Conservation (phyloP, 768 basidiomycete genomes). For the Amylocystis lapponica region DNA sequence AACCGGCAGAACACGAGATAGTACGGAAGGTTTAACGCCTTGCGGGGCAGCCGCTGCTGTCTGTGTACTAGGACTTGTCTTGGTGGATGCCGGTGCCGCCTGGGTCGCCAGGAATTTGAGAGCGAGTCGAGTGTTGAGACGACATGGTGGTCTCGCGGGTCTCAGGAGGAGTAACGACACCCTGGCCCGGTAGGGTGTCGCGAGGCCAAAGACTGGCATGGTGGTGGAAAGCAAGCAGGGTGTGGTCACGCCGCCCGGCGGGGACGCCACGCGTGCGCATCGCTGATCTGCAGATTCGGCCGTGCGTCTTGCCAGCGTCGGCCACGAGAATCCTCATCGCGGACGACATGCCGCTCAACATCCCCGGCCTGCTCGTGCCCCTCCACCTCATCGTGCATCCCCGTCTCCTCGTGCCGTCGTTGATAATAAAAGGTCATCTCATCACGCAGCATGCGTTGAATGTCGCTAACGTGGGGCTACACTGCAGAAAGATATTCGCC, state of each 20-base stretch:
- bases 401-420: constrained; percentile 58
- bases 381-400: constrained; percentile 67
- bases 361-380: constrained; percentile 64
- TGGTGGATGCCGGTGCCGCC: neutral
- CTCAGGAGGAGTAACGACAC: too few relatives aligned
- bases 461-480: neutral
- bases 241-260: too few relatives aligned
- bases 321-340: too few relatives aligned
- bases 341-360: constrained; percentile 74
- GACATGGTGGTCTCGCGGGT: too few relatives aligned
- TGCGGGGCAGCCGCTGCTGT: neutral
- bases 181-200: too few relatives aligned
- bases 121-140: neutral
- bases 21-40: constrained; percentile 2
- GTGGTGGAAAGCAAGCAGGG: too few relatives aligned
- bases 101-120: neutral
- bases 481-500: constrained; percentile 69
- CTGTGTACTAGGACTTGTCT: neutral
- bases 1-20: constrained; percentile 2
- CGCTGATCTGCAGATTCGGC: neutral
- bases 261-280: too few relatives aligned
- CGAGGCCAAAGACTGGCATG: too few relatives aligned
- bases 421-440: constrained; percentile 58
- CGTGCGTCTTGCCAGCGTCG: neutral
- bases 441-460: neutral